phyloP scores from a whole-genome alignment of 140 eudicot genomes.

The Flaveria floridana region DNA sequence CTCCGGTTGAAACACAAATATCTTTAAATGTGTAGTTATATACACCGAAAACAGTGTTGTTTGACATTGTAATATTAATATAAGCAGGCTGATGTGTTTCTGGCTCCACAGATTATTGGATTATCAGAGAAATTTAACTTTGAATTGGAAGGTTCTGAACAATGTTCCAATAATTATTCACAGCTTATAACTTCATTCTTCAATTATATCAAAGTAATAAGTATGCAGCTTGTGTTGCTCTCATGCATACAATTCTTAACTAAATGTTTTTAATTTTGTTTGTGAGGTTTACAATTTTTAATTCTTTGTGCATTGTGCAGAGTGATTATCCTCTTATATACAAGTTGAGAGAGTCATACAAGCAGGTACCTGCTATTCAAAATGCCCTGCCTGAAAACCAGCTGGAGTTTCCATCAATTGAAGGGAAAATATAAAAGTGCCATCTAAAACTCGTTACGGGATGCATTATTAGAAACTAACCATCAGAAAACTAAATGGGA shows the following conservation, averaged over 20 bases:
- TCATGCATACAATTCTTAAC: neutral
- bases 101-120: too few relatives aligned
- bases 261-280: too few relatives aligned
- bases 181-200: neutral
- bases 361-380: too few relatives aligned
- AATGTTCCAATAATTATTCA: neutral
- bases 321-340: too few relatives aligned
- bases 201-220: neutral
- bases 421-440: neutral
- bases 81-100: too few relatives aligned
- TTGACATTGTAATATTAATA: neutral
- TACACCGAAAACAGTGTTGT: neutral
- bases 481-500: neutral
- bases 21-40: neutral
- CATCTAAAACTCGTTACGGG: neutral
- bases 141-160: neutral
- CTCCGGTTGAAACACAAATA: neutral
- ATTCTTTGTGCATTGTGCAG: too few relatives aligned
- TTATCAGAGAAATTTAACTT: too few relatives aligned
- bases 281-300: too few relatives aligned
- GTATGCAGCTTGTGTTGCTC: neutral
- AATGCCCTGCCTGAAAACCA: too few relatives aligned
- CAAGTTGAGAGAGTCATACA: too few relatives aligned
- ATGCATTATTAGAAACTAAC: neutral
- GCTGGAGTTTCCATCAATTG: neutral